Evolutionary conservation across 2,329 filamentous ascomycete genomes (phyloP), one percentile per base, ranked within the genome.

Genomic region (Pseudogymnoascus sp.): DNA sequence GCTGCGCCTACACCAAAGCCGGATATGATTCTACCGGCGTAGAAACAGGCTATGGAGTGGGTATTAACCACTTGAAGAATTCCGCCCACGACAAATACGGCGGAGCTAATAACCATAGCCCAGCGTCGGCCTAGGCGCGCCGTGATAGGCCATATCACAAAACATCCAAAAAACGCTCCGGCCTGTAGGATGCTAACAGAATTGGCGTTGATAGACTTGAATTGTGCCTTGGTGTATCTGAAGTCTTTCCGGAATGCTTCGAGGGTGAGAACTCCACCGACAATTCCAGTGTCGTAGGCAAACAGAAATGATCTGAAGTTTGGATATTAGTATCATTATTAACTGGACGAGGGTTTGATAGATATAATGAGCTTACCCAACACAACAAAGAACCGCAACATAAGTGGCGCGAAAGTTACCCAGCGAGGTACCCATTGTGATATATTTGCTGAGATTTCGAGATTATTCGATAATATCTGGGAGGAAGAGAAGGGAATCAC

Each of bases 151-250:
- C 76, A 79, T 61, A 79, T 73, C 48, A 75, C 63, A 61, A 80
- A 75, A 63, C 77, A 79, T 21, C 77, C 77, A 12, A 76, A 72
- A 60, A 81, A 77, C 23, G 78, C 77, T 21, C 78, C 78, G 18
- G 76, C 74, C 64, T 81, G 77, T 60, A 79, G 77, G 30, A 80
- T 75, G 2, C 76, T 75, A 18, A 79, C 76, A 23, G 75, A 74
- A 45, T 78, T 74, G 3, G 76, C 76, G 61, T 75, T 77, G 62
- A 75, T 69, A 3, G 69, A 71, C 0, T 74, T 76, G 58, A 72
- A 69, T 45, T 75, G 65, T 3, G 66, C 65, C 9, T 69, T 67
- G n/a, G 70, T 70, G 62, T 76, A 78, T 9, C 70, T 62, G 61
- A 76, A 78, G 61, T 76, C 75, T 48, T 69, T 63, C 39, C 74